Base-by-base conservation (phyloP, 2,329 filamentous ascomycete genomes). In the Dothideomycetidae sp. region DNA sequence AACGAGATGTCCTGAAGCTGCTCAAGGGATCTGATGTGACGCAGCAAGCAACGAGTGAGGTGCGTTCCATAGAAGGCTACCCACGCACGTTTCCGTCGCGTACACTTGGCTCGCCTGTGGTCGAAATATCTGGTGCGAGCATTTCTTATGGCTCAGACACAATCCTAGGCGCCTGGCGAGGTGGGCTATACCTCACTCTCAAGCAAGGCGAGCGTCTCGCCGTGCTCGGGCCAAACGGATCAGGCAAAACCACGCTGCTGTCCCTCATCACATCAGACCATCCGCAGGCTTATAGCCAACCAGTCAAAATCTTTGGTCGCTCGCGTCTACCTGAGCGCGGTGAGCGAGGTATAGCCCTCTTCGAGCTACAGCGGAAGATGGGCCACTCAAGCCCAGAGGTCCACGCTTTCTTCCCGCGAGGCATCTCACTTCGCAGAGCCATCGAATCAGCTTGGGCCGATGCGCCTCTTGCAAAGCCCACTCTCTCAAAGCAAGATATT, bases 301-400 rank as follows among this genome's bases (percentile, higher is more conserved):
- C 88, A 1, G 78, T 98, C 43, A 78, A 73, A 48, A 67, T 94
- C 10, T 96, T 98, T 53, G 84, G 85, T 1, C 75, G 75, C 14
- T 79, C 78, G 38, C 74, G 90, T 13, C 66, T 94, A 0, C 85
- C 88, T 0, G 73, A 80, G 39, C 70, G 72, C 0, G 81, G 79
- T 0, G 56, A 72, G 37, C 70, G 71, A 0, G 85, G 83, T 0
- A 75, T 96, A 21, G 92, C 83, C 0, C 80, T 94, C 41, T 96
- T 93, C 66, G 86, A 96, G 44, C 74, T 98, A 5, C 90, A 96
- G 55, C 69, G 76, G 1, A 77, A 82, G 15, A 82, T 98, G 46
- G 90, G 90, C 9, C 86, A 96, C 55, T 90, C 85, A 0, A 92
- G 83, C 43, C 90, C 90, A 0, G 90, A 96, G 54, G 81, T 96